phyloP scores from a whole-genome alignment of 768 basidiomycete genomes.

The Tulasnella sp. region DNA sequence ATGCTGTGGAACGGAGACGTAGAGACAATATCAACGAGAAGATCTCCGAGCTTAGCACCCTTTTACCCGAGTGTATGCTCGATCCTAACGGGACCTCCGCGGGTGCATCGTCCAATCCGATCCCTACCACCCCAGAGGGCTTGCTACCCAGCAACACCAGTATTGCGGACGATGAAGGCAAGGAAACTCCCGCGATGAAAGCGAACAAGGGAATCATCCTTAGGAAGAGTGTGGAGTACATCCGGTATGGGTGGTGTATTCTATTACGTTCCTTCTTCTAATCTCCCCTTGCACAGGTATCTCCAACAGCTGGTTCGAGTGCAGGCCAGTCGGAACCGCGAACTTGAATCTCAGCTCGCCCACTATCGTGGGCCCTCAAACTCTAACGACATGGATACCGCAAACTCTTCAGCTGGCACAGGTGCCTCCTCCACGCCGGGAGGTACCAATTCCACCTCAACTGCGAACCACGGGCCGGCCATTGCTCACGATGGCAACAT shows the following conservation, averaged over 20 bases:
- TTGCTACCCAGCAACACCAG: conserved; percentile 14
- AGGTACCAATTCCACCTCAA: too few species aligned
- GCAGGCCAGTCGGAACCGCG: conserved; percentile 64
- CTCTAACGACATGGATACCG: conserved; percentile 9
- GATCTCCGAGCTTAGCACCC: conserved; percentile 75
- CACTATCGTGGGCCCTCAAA: conserved; percentile 12
- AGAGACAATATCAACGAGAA: conserved; percentile 94
- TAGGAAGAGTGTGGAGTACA: conserved; percentile 68
- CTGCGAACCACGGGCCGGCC: background rate
- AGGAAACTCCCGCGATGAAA: conserved; percentile 39
- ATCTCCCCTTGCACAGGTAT: conserved; percentile 33
- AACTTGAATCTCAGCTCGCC: conserved; percentile 57
- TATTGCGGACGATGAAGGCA: background rate
- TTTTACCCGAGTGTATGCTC: conserved; percentile 78
- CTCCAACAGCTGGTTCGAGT: conserved; percentile 75
- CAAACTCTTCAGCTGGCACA: too few species aligned
- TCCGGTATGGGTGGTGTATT: conserved; percentile 24
- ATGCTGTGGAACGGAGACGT: conserved; percentile 78
- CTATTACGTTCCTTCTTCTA: background rate
- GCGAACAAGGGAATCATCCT: conserved; percentile 94
- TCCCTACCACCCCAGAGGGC: conserved; percentile 3
- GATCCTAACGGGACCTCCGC: conserved; percentile 32
- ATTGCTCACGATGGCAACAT: background rate
- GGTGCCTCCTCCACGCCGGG: too few species aligned
- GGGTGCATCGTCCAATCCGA: conserved; percentile 23